phyloP scores from a whole-genome alignment of 176 grass and related monocot genomes.

The Calamus simplicifolius region DNA sequence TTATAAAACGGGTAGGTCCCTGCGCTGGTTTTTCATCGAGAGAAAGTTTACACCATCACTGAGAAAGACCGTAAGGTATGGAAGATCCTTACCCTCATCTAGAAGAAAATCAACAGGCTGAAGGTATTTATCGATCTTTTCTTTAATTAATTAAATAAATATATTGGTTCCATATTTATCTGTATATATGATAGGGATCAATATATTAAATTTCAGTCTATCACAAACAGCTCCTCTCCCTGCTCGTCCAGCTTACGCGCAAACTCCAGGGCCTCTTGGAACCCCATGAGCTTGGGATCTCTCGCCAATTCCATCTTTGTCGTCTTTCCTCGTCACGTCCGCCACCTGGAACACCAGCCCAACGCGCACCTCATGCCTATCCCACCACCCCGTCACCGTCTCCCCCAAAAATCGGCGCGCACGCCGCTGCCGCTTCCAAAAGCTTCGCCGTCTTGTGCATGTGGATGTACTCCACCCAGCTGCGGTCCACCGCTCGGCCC shows the following conservation, averaged over 20 bases:
- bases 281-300: conserved; percentile 27
- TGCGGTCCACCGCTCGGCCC: conserved; percentile 10
- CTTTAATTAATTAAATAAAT: no score
- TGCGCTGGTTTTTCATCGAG: no score
- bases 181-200: no score
- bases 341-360: conserved; percentile 42
- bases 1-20: no score
- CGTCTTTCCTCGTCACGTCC: conserved; percentile 49
- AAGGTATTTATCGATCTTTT: no score
- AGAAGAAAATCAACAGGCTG: no score
- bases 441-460: conserved; percentile 40
- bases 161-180: no score
- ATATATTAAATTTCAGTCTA: no score
- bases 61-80: no score
- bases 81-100: no score
- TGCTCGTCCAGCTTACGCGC: conserved; percentile 16
- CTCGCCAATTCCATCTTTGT: conserved; percentile 31
- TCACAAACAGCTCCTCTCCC: conserved; percentile 28
- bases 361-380: conserved; percentile 20
- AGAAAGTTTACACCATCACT: no score
- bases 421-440: conserved; percentile 29
- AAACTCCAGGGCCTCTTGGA: conserved; percentile 24
- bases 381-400: conserved; percentile 9
- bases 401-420: conserved; percentile 22
- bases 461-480: conserved; percentile 40